Base-by-base conservation (phyloP, 805 yeast genomes). In the Candida fluviatilis region DNA sequence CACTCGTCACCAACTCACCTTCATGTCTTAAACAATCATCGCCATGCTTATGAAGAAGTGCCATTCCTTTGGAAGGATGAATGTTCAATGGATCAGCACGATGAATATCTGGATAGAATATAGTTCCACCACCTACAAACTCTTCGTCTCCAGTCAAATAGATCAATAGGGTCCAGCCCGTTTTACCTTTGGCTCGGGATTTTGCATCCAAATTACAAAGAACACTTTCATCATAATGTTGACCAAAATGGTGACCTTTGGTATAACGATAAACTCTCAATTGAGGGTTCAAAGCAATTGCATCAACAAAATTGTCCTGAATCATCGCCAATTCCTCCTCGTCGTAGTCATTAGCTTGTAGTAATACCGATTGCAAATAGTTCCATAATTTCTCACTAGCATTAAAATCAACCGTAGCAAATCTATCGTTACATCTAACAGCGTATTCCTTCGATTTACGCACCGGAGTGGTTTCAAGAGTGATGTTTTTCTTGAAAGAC, bases 1-100 rank as follows among this genome's bases (percentile, higher is more conserved):
- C 86, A 2, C 47, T 52, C 5, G 46, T 53, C 0, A 80, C 83
- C 34, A 63, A 41, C 42, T 73, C 73, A 2, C 76, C 84, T 44
- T 79, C 84, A 47, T 80, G 86, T 34, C 67, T 52, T 42, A 80
- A 50, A 52, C 85, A 80, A 44, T 78, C 82, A 42, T 75, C 78
- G 0, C 86, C 84, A 51, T 80, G 86, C 46, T 78, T 78, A 48
- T 80, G 86, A 34, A 80, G 54, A 30, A 80, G 59, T 0, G 80
- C 82, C 72, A 72, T 62, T 0, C 84, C 86, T 39, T 60, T 66
- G 13, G 52, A 49, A 0, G 84, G 83, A 39, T 68, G 72, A 2
- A 76, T 62, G 12, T 58, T 59, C 18, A 63, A 45, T 1, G 60
- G 58, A 15, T 51, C 43, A 2, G 46, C 43, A 0, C 51, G 51